Base-by-base conservation (phyloP, 768 basidiomycete genomes). In the Lactifluus echinatus region DNA sequence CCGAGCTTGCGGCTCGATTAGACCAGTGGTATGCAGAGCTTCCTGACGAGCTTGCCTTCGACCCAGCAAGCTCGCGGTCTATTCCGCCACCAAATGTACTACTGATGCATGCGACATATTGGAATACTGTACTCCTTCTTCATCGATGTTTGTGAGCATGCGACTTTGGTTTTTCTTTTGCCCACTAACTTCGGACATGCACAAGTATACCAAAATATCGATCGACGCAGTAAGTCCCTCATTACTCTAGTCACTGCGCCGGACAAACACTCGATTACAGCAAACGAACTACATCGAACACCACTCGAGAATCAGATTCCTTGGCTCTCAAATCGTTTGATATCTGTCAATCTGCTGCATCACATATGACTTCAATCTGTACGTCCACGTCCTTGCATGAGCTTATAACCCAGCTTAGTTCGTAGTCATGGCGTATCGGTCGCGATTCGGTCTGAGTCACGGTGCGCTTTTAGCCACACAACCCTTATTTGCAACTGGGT, bases 11-110 rank as follows among this genome's bases (percentile, higher is more conserved):
- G 67, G 74, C 74, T 56, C 75, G 79, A 39, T 71, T 91, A 43
- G 84, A 87, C 66, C 84, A 82, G 58, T 90, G 88, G 87, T 84
- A 80, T 62, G 75, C 85, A 47, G 75, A 78, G 24, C 75, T 91
- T 21, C 84, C 87, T 0, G 81, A 85, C 33, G 69, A 74, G 50
- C 74, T 91, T 24, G 76, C 77, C 45, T 85, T 79, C 64, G 82
- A 85, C 60, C 70, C 79, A 34, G 71, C 77, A 12, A 81, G 75
- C 62, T 78, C 79, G 63, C 73, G 79, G 47, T 71, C 68, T 8
- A 67, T 73, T 10, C 84, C 85, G 8, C 77, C 83, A 4, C 84
- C 88, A 1, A 80, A 84, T 52, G 75, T 89, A 24, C 67, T 89
- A 29, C 76, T 81, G 45, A 71, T 90, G 40, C 85, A 91, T 63